Evolutionary conservation across 83 land plant genomes (phyloP), one percentile per base, ranked within the genome.

Genomic region (Isoetes engelmannii): DNA sequence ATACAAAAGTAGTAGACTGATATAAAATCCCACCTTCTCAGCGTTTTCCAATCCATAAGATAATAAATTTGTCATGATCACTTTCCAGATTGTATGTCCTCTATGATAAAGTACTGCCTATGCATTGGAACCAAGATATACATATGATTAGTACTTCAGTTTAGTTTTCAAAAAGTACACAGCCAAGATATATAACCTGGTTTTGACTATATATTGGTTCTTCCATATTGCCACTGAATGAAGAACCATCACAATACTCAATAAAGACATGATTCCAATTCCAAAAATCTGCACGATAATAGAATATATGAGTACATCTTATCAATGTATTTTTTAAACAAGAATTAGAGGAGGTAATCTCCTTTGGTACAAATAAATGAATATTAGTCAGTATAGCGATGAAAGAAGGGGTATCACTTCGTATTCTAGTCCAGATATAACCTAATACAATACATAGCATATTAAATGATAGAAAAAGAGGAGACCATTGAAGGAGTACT

Each of bases 61-160:
- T 12, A 76, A 12, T 17, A 76, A 75, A 6, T 76, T 75, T 21
- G 48, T 49, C 5, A 72, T 71, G 42, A 76, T 70, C 46, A 50
- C 76, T 8, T 65, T 56, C 79, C 79, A 76, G 15, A 76, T 49
- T 21, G 54, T 72, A 47, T 71, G 60, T 37, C 79, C 79, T 57
- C 79, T 63, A 19, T 71, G 72, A 56, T 53, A 50, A 44, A 76
- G 77, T n/a, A n/a, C n/a, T n/a, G n/a, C n/a, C n/a, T n/a, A n/a
- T n/a, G n/a, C 13, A 8, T 13, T 50, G 10, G 53, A 50, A 13
- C 13, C 53, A 8, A 50, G 53, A 50, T 8, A 8, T 8, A 50
- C 8, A 8, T 8, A 8, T 50, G 13, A 13, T 50, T 50, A 50
- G 53, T 50, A 50, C 53, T 8, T 13, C 13, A 8, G 13, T 50